phyloP scores from a whole-genome alignment of 1,284 basidiomycete species.

The Ceratobasidium sp. region DNA sequence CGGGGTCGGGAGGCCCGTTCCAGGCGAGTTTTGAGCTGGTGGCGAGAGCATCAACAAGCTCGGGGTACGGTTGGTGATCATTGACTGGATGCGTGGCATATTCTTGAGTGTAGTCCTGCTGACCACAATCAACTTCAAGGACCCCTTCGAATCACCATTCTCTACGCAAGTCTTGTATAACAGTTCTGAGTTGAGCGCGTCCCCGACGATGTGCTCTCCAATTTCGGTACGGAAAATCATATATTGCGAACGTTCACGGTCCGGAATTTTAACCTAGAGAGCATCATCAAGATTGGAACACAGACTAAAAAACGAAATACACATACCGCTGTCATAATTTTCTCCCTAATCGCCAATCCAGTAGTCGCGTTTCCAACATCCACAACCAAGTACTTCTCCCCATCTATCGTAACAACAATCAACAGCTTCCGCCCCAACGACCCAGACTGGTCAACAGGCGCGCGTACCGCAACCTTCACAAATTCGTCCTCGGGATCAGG shows the following conservation, averaged over 20 bases:
- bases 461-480: conserved; percentile 34
- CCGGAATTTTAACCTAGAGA: conserved; percentile 30
- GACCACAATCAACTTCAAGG: conserved; percentile 31
- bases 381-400: conserved; percentile 32
- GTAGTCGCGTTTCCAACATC: conserved; percentile 20
- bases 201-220: conserved; percentile 34
- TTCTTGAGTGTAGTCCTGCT: not conserved
- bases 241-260: conserved; percentile 31
- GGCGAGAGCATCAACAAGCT: conserved; percentile 21
- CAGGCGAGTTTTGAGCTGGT: conserved; percentile 2
- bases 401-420: conserved; percentile 37
- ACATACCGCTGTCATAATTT: conserved; percentile 36
- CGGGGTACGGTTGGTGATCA: not conserved
- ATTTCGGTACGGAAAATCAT: conserved; percentile 38
- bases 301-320: not conserved
- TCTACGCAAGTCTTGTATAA: conserved; percentile 34
- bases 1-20: conserved; percentile 33
- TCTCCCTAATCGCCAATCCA: conserved; percentile 30
- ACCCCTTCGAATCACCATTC: conserved; percentile 25
- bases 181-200: conserved; percentile 34
- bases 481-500: conserved; percentile 34
- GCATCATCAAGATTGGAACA: not conserved
- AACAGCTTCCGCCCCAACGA: conserved; percentile 15
- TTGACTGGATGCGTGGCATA: conserved; percentile 17
- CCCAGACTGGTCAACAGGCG: conserved; percentile 2